These are phyloP conservation scores for Globisporangium acanthophoron DNA, from an alignment of 352 stramenopile species.

Conservation along the genomic window DNA sequence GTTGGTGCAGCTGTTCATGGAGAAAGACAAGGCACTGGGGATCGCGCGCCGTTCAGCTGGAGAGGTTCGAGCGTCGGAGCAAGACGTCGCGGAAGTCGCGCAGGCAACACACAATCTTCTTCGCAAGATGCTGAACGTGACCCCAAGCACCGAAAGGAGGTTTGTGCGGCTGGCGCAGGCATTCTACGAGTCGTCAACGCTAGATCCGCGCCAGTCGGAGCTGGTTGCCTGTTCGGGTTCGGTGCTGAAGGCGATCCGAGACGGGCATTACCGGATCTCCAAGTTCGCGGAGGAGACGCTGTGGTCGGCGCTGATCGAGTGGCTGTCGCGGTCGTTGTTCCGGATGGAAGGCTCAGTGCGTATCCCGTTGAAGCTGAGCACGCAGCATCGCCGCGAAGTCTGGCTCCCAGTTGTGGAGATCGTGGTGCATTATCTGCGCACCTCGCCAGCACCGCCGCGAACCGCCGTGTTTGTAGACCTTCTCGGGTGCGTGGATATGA, in stretches of 20 bases:
- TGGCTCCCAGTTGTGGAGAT: constrained; percentile 10
- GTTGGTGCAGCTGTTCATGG: constrained; percentile 30
- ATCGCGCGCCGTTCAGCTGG: constrained; percentile 1
- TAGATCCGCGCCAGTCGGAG: constrained; percentile 12
- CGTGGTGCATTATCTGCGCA: constrained; percentile 8
- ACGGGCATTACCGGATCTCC: constrained; percentile 17
- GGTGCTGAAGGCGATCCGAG: constrained; percentile 25
- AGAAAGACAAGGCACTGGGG: constrained; percentile 26
- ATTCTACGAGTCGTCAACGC: constrained; percentile 25
- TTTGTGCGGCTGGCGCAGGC: constrained; percentile 29
- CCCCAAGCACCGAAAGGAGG: constrained; percentile 18
- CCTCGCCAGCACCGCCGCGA: constrained; percentile 1
- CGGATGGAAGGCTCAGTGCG: background rate
- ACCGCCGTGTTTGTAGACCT: constrained; percentile 7
- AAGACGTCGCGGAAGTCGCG: constrained; percentile 20
- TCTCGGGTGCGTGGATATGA: constrained; percentile 10
- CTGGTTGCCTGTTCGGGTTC: constrained; percentile 14
- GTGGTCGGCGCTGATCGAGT: constrained; percentile 25
- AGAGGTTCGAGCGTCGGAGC: constrained; percentile 14
- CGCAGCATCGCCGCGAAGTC: background rate
- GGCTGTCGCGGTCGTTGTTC: constrained; percentile 7
- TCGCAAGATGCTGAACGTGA: constrained; percentile 26
- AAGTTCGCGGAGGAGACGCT: constrained; percentile 27
- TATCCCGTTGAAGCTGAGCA: background rate
- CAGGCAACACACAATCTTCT: constrained; percentile 29